Evolutionary conservation across 2,329 filamentous ascomycete genomes (phyloP), one percentile per base, ranked within the genome.

Genomic region (Pseudomassariella vexata): DNA sequence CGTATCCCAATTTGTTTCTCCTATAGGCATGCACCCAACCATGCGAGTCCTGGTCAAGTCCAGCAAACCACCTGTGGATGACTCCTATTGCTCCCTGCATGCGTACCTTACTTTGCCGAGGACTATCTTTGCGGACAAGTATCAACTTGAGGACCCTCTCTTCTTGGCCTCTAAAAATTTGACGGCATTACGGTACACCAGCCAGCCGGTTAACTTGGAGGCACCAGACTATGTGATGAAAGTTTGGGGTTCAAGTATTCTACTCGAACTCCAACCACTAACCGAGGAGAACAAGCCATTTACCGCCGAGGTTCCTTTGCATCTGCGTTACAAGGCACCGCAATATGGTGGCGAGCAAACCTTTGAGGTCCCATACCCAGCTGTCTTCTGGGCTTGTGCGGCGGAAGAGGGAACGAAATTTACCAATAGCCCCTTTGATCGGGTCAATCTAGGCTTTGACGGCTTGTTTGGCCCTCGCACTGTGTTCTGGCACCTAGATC

Each of bases 361-460:
- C 5, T 57, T 79, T 1, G 62, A 76, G n/a, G 56, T 92, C 0
- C 85, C 90, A 0, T 89, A 83, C 63, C 90, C 90, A 0, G 73
- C 76, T 0, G 73, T 95, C 0, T 95, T 95, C 64, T 95, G 89
- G 89, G 87, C 88, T 1, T 96, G 90, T 51, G 68, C 73, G 6
- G 74, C 80, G 0, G 72, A 76, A 8, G 70, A 76, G 31, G 76
- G 73, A 1, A 70, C 69, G 1, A 82, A 85, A 47, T 85, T 90
- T 58, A 58, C 73, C 0, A 73, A 70, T 5, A 95, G 84, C 49
- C 90, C 90, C 0, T 96, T 96, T 56, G 89, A 95, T 55, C 69
- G 85, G 5, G 64, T 70, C n/a, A 76, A 86, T 50, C 49, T 95
- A n/a, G 89, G 88, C 1, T 95, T 89, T 55, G 90, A 95, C 43